These are phyloP conservation scores for Nicotiana benthamiana DNA, from an alignment of 257 asterid genomes.

Conservation along the genomic window DNA sequence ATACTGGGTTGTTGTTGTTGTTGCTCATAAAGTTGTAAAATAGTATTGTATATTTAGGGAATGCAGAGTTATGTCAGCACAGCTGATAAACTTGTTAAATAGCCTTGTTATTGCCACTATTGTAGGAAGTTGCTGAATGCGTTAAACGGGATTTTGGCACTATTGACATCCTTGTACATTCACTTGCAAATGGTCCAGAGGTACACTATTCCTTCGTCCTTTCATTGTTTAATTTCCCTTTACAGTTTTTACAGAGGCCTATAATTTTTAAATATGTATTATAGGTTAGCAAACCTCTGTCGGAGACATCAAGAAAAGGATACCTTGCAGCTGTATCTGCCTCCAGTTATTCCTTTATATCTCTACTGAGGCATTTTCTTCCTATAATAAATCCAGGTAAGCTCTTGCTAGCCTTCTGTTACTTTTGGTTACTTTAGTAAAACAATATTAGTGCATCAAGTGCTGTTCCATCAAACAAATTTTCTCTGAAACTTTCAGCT, in stretches of 20 bases:
- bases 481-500: not conserved
- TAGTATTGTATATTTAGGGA: not conserved
- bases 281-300: constrained; percentile 76
- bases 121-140: constrained; percentile 89
- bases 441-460: not conserved
- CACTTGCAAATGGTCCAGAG: constrained; percentile 99
- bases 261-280: not conserved
- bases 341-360: constrained; percentile 83
- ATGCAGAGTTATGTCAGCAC: not conserved
- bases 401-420: not conserved
- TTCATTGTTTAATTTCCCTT: not conserved
- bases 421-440: not conserved
- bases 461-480: not conserved
- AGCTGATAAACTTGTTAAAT: not conserved
- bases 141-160: constrained; percentile 92
- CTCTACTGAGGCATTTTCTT: constrained; percentile 69
- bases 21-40: not conserved
- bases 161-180: constrained; percentile 95
- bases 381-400: constrained; percentile 88
- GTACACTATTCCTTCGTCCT: constrained; percentile 19
- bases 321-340: constrained; percentile 93
- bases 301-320: constrained; percentile 85
- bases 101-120: not conserved
- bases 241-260: not conserved
- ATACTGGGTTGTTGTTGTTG: no score